Percentiles rank a stretch among this genome's conserved stretches.
phyloP scores from a whole-genome alignment of 1,284 basidiomycete species.

The Tilletia caries region DNA sequence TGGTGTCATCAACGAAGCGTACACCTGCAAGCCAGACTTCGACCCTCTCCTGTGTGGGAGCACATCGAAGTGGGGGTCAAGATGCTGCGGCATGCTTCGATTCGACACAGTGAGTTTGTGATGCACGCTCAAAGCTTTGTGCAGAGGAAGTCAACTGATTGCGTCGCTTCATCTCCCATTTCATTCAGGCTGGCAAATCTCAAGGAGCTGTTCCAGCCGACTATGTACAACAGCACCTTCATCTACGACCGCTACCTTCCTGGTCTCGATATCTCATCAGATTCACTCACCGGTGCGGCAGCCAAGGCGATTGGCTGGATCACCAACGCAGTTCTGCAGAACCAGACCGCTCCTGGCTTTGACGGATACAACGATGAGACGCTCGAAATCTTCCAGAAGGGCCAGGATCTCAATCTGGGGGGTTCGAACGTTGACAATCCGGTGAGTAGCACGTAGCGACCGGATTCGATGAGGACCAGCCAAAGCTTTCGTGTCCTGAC shows the following conservation, averaged over 20 bases:
- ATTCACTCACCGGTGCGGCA: conserved; percentile 11
- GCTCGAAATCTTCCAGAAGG: conserved; percentile 21
- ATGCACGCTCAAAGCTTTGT: not conserved
- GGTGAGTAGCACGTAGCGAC: no score
- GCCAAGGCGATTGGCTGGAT: conserved; percentile 42
- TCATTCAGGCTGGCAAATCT: conserved; percentile 10
- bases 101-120: not conserved
- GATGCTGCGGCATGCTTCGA: not conserved
- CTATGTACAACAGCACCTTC: conserved; percentile 9
- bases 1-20: conserved; percentile 50
- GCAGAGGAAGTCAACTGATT: no score
- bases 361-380: conserved; percentile 22
- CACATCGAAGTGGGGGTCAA: conserved; percentile 13
- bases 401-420: conserved; percentile 11
- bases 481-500: no score
- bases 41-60: not conserved
- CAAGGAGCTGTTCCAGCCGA: conserved; percentile 11
- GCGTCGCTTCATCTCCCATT: no score
- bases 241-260: conserved; percentile 23
- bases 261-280: conserved; percentile 16
- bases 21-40: conserved; percentile 24
- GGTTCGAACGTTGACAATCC: conserved; percentile 21
- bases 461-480: no score
- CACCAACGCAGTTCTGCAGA: conserved; percentile 36
- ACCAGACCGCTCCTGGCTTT: conserved; percentile 17